Base-by-base conservation (phyloP, 495 filamentous ascomycete genomes). In the Trichocladium uniseriatum region DNA sequence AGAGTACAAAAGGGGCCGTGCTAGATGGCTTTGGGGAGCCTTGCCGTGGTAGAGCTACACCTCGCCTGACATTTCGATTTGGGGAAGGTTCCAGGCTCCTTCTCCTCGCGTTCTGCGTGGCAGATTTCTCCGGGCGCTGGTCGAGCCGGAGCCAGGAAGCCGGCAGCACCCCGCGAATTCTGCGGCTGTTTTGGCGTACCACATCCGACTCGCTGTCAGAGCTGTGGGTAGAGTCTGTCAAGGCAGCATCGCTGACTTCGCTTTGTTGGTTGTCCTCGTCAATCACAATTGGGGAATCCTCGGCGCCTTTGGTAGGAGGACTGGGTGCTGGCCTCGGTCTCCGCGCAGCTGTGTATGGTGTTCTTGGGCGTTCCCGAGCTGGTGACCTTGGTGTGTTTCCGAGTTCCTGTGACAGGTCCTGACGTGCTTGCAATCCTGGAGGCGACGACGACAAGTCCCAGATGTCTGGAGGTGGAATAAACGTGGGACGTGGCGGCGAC, bases 141-240 rank as follows among this genome's bases (percentile, higher is more conserved):
- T 95, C 82, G 34, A 97, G 70, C 53, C 85, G 79, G 38, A 94
- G 73, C 83, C 85, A 95, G 3, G 91, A 96, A 5, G 91, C 91
- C 31, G 91, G 90, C 37, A 97, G 75, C 14, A 95, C 89, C 31
- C 90, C 90, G 45, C 80, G 81, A 38, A 91, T 91, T 49, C 68
- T 79, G 29, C 65, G 69, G 13, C 60, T 62, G 39, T 73, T 67
- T 34, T 53, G 57, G 13, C 68, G 73, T 20, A 74, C 57, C 16
- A 66, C 54, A 18, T 76, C 67, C 0, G 69, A 66, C 7, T 74
- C 75, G 35, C 67, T 71, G n/a, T 61, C 64, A 6, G 64, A 65
- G 27, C 48, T 48, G 34, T 54, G 27, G 8, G 19, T 36, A 1
- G 45, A 52, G 24, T 49, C 32, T 3, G 45, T 13, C 29, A 48